These are phyloP conservation scores for Boehmeria nivea DNA, from an alignment of 306 rosid genomes.

Conservation along the genomic window DNA sequence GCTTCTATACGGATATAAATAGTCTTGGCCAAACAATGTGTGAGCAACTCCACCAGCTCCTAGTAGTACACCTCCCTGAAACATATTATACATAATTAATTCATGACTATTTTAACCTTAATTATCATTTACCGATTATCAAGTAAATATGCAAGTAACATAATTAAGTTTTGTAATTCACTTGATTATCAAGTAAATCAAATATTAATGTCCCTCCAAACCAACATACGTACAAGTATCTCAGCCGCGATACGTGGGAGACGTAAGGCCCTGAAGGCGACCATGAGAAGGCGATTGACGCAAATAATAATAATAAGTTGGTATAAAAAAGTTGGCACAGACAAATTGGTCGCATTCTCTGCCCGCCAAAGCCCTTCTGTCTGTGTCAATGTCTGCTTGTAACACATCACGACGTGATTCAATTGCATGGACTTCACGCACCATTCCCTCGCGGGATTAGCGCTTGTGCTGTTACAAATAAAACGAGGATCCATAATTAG, in stretches of 20 bases:
- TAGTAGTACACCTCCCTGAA: conserved; percentile 26
- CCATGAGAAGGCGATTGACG: conserved; percentile 16
- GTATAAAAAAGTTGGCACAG: conserved; percentile 15
- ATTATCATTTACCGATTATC: too few relatives aligned
- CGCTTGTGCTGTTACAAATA: background rate
- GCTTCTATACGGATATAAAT: conserved; percentile 10
- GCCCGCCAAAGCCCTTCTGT: conserved; percentile 22
- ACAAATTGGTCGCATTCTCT: conserved; percentile 7
- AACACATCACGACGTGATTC: conserved; percentile 18
- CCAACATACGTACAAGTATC: conserved; percentile 22
- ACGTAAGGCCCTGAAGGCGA: conserved; percentile 20
- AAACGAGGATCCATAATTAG: background rate
- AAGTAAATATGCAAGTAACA: too few relatives aligned
- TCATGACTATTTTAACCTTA: too few relatives aligned
- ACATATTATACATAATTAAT: too few relatives aligned
- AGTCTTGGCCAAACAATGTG: background rate
- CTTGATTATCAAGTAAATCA: too few relatives aligned
- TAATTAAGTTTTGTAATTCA: too few relatives aligned
- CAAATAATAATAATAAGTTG: conserved; percentile 24
- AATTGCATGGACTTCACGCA: background rate
- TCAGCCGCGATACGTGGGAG: conserved; percentile 34
- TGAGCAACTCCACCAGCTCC: conserved; percentile 13
- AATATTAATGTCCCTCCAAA: too few relatives aligned
- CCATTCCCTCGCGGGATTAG: background rate
- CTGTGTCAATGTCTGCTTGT: conserved; percentile 7